Evolutionary conservation across 139 green algal species (phyloP).

Genomic region (Cymbomonas tetramitiformis): DNA sequence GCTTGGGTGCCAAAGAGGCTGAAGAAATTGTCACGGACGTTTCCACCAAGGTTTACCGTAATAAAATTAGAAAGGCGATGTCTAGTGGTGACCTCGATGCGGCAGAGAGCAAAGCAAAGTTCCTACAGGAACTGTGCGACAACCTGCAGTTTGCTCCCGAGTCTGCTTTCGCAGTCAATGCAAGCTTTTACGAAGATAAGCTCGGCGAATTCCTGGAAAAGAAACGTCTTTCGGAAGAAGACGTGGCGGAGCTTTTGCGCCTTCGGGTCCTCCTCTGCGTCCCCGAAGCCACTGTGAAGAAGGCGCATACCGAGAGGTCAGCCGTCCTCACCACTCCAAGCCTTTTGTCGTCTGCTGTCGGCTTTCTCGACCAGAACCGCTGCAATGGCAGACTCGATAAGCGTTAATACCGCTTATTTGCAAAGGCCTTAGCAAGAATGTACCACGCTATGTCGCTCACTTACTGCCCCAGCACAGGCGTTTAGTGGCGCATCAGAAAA

Average conservation of each 20-base stretch:
- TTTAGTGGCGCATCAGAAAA: no score
- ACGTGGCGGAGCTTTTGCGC: slow-evolving; percentile 50
- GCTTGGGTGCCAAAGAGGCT: slow-evolving; percentile 61
- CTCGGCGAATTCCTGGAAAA: slow-evolving; percentile 49
- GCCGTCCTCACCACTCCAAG: no score
- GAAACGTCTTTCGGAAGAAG: slow-evolving; percentile 47
- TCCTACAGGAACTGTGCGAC: slow-evolving; percentile 68
- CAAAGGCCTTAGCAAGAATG: no score
- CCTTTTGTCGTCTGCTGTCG: no score
- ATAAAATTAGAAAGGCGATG: slow-evolving; percentile 21
- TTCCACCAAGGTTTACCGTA: slow-evolving; percentile 47
- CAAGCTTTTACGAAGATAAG: slow-evolving; percentile 58
- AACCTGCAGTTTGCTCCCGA: slow-evolving; percentile 51
- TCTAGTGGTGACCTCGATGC: slow-evolving; percentile 32
- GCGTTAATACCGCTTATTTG: no score
- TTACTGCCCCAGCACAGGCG: no score
- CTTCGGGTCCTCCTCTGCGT: slow-evolving; percentile 77
- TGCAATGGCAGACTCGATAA: no score
- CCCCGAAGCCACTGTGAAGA: slow-evolving; percentile 34
- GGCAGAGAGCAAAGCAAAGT: slow-evolving; percentile 34
- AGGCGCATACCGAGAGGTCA: no score
- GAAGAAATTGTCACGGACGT: slow-evolving; percentile 42
- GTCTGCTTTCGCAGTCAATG: slow-evolving; percentile 61
- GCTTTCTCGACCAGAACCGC: no score
- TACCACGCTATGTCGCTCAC: no score